Base-by-base conservation (phyloP, 495 filamentous ascomycete species). In the Hypomontagnella submonticulosa region DNA sequence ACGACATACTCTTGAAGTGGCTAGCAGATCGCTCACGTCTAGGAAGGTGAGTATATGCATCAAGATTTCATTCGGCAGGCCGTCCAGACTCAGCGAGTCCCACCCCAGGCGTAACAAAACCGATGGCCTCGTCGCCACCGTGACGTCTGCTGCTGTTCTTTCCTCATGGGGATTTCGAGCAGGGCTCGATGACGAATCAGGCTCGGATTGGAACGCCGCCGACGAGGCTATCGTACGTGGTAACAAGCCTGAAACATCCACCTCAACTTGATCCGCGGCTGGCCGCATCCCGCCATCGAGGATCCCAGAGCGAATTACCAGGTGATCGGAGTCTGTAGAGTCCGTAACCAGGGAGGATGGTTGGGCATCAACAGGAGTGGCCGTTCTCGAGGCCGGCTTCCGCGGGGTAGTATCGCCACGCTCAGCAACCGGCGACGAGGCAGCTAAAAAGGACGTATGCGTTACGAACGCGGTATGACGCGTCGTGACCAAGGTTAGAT, bases 11-110 rank as follows among this genome's bases (percentile, higher is more conserved):
- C 85, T 82, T 15, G 83, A 81, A 61, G 80, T 73, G 50, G 79
- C 71, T 57, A 86, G 75, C 62, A 88, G 75, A 70, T 88, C 85
- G 58, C 78, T 79, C 58, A 87, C 81, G 55, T 88, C 84, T 60
- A 88, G 74, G 71, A 79, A 81, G 43, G 78, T 73, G 55, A 86
- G 75, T 47, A 88, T 80, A 50, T 81, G 77, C 63, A 84, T 77
- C 42, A 87, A 68, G 64, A 88, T 75, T 72, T 88, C 86, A 66
- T 80, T 79, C 46, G 85, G 85, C 53, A 87, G 70, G 61, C 73
- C 72, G 37, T 64, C 71, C 20, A 80, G 67, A 49, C 56, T 65
- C 19, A 64, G 37, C 34, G 56, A 66, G 59, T 71, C 63, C 66
- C 69, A 67, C 65, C 71, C 63, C 62, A 57, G 67, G 40, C 62